Conservation (phyloP, 2,329 filamentous ascomycete species). For the Rutstroemia sydowiana region DNA sequence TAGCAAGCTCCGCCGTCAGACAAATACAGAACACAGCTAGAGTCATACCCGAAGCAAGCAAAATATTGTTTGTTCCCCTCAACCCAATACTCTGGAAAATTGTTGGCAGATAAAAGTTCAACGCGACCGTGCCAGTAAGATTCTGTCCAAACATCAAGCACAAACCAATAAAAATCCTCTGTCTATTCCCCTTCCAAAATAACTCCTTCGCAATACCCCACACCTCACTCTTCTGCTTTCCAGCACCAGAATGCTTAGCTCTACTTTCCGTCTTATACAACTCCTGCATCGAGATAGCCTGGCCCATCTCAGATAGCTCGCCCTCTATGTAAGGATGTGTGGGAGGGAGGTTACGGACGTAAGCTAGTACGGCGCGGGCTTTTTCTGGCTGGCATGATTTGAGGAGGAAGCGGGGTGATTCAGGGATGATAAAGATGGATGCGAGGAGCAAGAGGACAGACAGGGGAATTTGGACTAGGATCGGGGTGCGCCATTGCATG, state of each 20-base stretch:
- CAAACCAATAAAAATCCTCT: conserved; percentile 17
- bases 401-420: conserved; percentile 49
- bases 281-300: conserved; percentile 14
- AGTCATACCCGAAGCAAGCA: conserved; percentile 19
- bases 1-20: background rate
- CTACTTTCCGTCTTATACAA: background rate
- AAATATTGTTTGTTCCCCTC: conserved; percentile 16
- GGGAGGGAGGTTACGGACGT: conserved; percentile 8
- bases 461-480: conserved; percentile 30
- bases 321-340: conserved; percentile 15
- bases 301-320: conserved; percentile 18
- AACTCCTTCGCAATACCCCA: conserved; percentile 14
- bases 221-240: background rate
- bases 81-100: conserved; percentile 21
- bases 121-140: conserved; percentile 19
- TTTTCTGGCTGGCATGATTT: conserved; percentile 6
- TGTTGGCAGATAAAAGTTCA: conserved; percentile 21
- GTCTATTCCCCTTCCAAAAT: conserved; percentile 20
- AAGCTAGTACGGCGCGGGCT: conserved; percentile 13
- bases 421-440: conserved; percentile 53
- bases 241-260: background rate
- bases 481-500: conserved; percentile 30
- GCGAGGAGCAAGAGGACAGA: conserved; percentile 24
- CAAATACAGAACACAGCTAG: background rate
- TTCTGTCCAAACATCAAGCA: conserved; percentile 22